Conservation (phyloP, 768 basidiomycete genomes). For the Tricholomella constricta region DNA sequence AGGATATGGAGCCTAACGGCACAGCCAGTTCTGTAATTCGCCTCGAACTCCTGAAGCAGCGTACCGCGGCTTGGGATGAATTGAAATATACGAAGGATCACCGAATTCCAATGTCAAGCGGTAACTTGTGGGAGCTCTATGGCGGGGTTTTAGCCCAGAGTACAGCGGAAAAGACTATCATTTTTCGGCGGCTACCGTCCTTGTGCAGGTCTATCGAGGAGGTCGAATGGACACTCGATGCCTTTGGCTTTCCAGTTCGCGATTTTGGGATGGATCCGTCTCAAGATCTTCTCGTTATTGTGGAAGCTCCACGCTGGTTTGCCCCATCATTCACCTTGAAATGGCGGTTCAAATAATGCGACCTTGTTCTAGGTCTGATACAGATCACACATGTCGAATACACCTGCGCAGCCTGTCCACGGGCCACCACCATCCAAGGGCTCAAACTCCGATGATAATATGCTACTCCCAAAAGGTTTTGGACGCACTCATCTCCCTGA, state of each 20-base stretch:
- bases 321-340: slow-evolving; percentile 9
- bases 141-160: slow-evolving; percentile 57
- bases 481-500: slow-evolving; percentile 34
- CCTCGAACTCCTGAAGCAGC: slow-evolving; percentile 38
- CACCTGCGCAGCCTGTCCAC: slow-evolving; percentile 49
- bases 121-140: slow-evolving; percentile 58
- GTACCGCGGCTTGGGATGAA: slow-evolving; percentile 41
- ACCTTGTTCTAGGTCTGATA: slow-evolving; percentile 8
- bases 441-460: slow-evolving; percentile 35
- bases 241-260: slow-evolving; percentile 39
- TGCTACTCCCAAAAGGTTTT: slow-evolving; percentile 24
- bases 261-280: slow-evolving; percentile 69
- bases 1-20: slow-evolving; percentile 39
- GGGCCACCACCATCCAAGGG: slow-evolving; percentile 47
- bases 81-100: slow-evolving; percentile 34
- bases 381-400: slow-evolving; percentile 31
- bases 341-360: background rate
- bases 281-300: slow-evolving; percentile 61
- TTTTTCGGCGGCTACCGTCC: slow-evolving; percentile 54
- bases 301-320: slow-evolving; percentile 43
- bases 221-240: slow-evolving; percentile 43
- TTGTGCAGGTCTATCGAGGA: slow-evolving; percentile 46
- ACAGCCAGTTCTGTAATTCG: slow-evolving; percentile 31
- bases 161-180: slow-evolving; percentile 29
- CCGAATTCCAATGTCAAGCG: slow-evolving; percentile 40